phyloP scores from a whole-genome alignment of 169 alveolate genomes.

The Babesia bovis region DNA sequence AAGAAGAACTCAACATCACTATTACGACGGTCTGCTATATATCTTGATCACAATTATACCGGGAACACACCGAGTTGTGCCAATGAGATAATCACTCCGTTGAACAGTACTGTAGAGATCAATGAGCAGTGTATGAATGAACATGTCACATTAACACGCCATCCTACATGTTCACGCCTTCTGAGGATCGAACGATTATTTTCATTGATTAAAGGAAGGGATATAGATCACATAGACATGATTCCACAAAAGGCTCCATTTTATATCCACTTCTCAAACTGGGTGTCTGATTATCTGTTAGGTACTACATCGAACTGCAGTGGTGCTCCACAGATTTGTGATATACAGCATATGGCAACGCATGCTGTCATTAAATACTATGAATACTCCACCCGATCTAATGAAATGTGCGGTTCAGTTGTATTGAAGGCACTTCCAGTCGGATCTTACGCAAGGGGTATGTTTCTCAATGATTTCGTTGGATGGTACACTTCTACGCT shows the following conservation, averaged over 20 bases:
- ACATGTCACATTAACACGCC: too few species aligned
- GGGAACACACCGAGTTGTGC: not conserved
- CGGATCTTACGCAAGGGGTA: constrained; percentile 32
- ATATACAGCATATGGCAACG: constrained; percentile 2
- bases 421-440: constrained; percentile 20
- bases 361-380: constrained; percentile 14
- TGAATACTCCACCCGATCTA: constrained; percentile 44
- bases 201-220: too few species aligned
- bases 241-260: too few species aligned
- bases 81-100: too few species aligned
- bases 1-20: not conserved
- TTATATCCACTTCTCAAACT: constrained; percentile 11
- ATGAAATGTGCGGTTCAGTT: constrained; percentile 42
- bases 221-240: too few species aligned
- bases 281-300: constrained; percentile 3
- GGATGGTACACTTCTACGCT: not conserved
- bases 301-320: too few species aligned
- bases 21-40: not conserved
- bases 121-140: too few species aligned
- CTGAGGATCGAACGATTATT: too few species aligned
- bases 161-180: too few species aligned
- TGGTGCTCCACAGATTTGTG: too few species aligned
- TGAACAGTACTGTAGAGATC: too few species aligned
- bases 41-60: not conserved
- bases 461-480: constrained; percentile 46